These are phyloP conservation scores for Atalantia buxifolia DNA, from an alignment of 345 rosid genomes.

Conservation along the genomic window DNA sequence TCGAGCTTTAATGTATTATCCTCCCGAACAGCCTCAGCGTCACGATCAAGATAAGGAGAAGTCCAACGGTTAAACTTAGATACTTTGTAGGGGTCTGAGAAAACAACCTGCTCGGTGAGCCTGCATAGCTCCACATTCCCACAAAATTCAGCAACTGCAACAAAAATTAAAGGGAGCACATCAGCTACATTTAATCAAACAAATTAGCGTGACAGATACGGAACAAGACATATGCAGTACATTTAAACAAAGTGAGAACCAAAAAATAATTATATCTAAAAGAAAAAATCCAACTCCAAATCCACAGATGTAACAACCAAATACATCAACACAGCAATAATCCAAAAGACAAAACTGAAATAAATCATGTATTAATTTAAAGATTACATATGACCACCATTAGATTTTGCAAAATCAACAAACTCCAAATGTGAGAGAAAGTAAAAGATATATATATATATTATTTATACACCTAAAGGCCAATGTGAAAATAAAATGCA, in stretches of 20 bases:
- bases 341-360: not conserved
- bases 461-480: not conserved
- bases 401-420: not conserved
- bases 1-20: slow-evolving; percentile 71
- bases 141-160: slow-evolving; percentile 89
- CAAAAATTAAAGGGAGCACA: slow-evolving; percentile 15
- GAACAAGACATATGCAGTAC: not conserved
- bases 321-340: not conserved
- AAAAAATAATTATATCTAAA: not conserved
- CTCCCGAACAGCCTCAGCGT: slow-evolving; percentile 73
- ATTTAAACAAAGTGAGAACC: not conserved
- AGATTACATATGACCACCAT: not conserved
- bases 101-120: slow-evolving; percentile 92
- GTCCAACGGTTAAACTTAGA: slow-evolving; percentile 76
- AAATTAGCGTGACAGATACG: not conserved
- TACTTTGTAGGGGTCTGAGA: slow-evolving; percentile 85
- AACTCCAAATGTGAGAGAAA: not conserved
- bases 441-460: not conserved
- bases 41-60: slow-evolving; percentile 82
- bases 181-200: slow-evolving; percentile 15
- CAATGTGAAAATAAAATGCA: not conserved
- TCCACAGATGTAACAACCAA: not conserved
- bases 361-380: not conserved
- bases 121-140: slow-evolving; percentile 94
- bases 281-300: not conserved